A percentile compares a stretch with the other conserved stretches of the same genome.
Evolutionary conservation across 2,329 filamentous ascomycete genomes (phyloP).

Genomic region (Trichoderma endophyticum): DNA sequence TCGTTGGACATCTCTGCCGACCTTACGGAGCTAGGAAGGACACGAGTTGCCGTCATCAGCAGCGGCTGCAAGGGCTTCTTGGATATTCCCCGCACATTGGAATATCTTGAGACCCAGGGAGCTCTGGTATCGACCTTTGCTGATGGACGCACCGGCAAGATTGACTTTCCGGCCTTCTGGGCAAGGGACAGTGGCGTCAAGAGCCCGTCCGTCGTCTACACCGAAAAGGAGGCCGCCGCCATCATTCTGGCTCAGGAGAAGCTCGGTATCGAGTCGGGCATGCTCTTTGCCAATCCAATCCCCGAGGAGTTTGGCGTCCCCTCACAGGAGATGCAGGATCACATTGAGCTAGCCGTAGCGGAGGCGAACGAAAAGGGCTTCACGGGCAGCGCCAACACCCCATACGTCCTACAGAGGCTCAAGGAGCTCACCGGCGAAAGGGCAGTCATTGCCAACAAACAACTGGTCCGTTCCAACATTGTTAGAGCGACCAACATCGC

Average conservation of each 20-base stretch:
- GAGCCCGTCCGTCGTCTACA: conserved; percentile 71
- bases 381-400: conserved; percentile 75
- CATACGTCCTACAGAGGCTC: conserved; percentile 76
- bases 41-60: conserved; percentile 81
- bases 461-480: conserved; percentile 54
- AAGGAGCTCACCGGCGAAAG: conserved; percentile 70
- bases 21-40: conserved; percentile 87
- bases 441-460: conserved; percentile 72
- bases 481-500: conserved; percentile 53
- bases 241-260: conserved; percentile 77
- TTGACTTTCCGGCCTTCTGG: conserved; percentile 94
- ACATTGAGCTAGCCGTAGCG: conserved; percentile 65
- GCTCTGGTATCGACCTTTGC: conserved; percentile 87
- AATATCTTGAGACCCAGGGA: conserved; percentile 69
- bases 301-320: conserved; percentile 68
- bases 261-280: conserved; percentile 70
- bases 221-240: conserved; percentile 81
- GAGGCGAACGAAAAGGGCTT: conserved; percentile 64
- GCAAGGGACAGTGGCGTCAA: conserved; percentile 78
- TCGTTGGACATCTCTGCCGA: conserved; percentile 95
- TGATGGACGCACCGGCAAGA: conserved; percentile 66
- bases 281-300: conserved; percentile 88
- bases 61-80: conserved; percentile 96
- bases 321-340: conserved; percentile 64
- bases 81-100: conserved; percentile 84